A percentile compares a stretch with the other conserved stretches of the same genome.
Conservation (phyloP, 306 rosid genomes). For the Quercus glauca region DNA sequence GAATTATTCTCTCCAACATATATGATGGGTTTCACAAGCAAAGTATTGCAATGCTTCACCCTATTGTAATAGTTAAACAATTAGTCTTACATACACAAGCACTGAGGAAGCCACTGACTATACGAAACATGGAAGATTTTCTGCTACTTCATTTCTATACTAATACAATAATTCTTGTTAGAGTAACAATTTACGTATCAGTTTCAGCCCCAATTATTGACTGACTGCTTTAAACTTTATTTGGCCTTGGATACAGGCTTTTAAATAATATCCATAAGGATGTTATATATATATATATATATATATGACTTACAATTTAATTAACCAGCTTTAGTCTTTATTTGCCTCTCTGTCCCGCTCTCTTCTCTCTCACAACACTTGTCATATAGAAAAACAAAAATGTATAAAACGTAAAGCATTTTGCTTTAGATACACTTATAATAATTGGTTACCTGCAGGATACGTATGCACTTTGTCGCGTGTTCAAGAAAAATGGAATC, state of each 20-base stretch:
- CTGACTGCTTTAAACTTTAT: slow-evolving; percentile 29
- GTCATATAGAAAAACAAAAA: too few relatives aligned
- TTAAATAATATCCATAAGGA: slow-evolving; percentile 6
- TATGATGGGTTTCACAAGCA: too few relatives aligned
- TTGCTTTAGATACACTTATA: background rate
- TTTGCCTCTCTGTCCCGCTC: background rate
- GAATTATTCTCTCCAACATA: too few relatives aligned
- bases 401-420: background rate
- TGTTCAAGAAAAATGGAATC: slow-evolving; percentile 97
- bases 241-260: slow-evolving; percentile 22
- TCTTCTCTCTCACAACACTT: background rate
- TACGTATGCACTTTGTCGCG: slow-evolving; percentile 93
- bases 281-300: background rate
- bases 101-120: too few relatives aligned
- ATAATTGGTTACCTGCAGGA: slow-evolving; percentile 54
- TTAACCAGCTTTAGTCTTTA: background rate
- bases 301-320: slow-evolving; percentile 2
- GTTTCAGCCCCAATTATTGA: slow-evolving; percentile 26
- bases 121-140: slow-evolving; percentile 1
- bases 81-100: too few relatives aligned
- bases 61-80: too few relatives aligned
- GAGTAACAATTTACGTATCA: background rate
- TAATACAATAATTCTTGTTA: background rate
- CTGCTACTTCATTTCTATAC: background rate
- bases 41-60: too few relatives aligned